Evolutionary conservation across 73 alveolate genomes (phyloP), one percentile per base, ranked within the genome.

Genomic region (Halteria grandinella): DNA sequence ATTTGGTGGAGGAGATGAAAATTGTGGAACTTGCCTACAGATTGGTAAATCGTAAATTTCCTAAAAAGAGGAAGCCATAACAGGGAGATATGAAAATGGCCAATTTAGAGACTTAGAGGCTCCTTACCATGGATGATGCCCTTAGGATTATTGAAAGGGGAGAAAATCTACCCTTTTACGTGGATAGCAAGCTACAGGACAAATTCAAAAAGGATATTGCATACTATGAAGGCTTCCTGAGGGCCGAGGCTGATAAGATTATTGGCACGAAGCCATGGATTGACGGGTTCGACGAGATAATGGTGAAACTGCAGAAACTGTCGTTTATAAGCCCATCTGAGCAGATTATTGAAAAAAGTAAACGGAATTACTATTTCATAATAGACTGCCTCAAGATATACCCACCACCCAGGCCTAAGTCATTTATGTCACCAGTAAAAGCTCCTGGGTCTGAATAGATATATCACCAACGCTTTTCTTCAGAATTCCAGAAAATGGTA

Each of bases 291-390:
- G 50, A 57, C 4, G 14, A 20, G 5, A 27, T 57, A 10, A 33
- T 32, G 31, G 7, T 14, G 6, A 27, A 29, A 32, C 53, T 57
- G 7, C 29, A 57, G 29, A 54, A 27, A 29, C 75, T 57, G 5
- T 57, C 27, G 3, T 57, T 57, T 57, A 8, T 57, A 25, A 32
- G 55, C 4, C 75, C 75, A 12, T 31, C 29, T 12, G 75, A 57
- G 41, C 21, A 32, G 36, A n/a, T 32, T 6, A 32, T 57, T 32
- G 75, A 57, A 14, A 57, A 57, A 32, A 57, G 29, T 50, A 27
- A 57, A 18, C 29, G 36, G 53, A 34, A 57, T 20, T 57, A 57
- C 36, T 50, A 21, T 18, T 57, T 57, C 57, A 57, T 57, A 57
- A 32, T 28, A 23, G 55, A 57, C 29, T 4, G 3, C n/a, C 55